Conservation (phyloP, 371 early-diverging fungal species). For the Rhizomucor pusillus region DNA sequence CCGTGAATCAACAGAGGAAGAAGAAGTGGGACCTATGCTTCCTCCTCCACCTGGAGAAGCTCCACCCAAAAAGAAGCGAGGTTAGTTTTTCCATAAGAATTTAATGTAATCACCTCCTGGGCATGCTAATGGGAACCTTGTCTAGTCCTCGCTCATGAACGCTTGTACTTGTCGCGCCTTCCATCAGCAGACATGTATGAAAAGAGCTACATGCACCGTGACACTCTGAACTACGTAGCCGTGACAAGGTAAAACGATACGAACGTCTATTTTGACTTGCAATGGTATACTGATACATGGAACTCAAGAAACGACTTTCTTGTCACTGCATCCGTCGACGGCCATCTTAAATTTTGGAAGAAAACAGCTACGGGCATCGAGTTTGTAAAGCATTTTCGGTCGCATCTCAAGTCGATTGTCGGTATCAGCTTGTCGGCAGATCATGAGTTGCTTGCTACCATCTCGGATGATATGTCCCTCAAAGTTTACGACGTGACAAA, state of each 20-base stretch:
- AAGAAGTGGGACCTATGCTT: constrained; percentile 41
- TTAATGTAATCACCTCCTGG: neutral
- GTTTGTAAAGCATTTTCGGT: constrained; percentile 95
- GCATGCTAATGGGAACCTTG: neutral
- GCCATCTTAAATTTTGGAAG: constrained; percentile 98
- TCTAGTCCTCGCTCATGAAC: constrained; percentile 70
- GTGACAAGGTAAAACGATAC: constrained; percentile 60
- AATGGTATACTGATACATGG: neutral
- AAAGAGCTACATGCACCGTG: constrained; percentile 93
- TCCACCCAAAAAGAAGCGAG: constrained; percentile 39
- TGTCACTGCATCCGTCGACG: constrained; percentile 92
- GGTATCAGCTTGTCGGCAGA: constrained; percentile 74
- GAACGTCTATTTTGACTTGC: neutral
- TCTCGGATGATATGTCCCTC: constrained; percentile 78
- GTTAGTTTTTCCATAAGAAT: constrained; percentile 10
- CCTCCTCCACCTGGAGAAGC: constrained; percentile 31
- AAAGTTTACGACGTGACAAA: constrained; percentile 95
- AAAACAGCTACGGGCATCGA: constrained; percentile 91
- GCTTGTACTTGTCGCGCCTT: constrained; percentile 70
- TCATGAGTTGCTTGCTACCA: constrained; percentile 79
- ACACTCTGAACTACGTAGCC: constrained; percentile 74
- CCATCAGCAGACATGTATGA: constrained; percentile 91
- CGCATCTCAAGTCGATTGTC: constrained; percentile 70
- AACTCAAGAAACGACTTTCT: constrained; percentile 78
- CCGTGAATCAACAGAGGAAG: constrained; percentile 11